Percentiles rank a stretch among this genome's conserved stretches.
phyloP scores from a whole-genome alignment of 257 asterid genomes.

The Rehmannia glutinosa region DNA sequence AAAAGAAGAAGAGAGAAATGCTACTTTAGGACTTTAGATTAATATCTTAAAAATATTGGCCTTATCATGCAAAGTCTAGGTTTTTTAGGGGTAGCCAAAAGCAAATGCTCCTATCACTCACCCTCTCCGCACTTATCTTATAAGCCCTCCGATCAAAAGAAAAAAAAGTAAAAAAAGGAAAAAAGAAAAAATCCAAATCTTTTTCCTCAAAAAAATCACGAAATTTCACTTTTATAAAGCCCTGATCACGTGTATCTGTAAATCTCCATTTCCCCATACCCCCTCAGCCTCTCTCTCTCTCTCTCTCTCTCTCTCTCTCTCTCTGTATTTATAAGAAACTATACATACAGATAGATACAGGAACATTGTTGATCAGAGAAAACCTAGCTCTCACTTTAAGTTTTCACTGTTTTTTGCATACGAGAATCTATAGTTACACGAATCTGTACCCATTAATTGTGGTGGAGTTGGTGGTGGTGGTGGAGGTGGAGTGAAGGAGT shows the following conservation, averaged over 20 bases:
- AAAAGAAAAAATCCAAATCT: slow-evolving; percentile 7
- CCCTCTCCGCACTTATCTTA: slow-evolving; percentile 24
- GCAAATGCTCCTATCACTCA: slow-evolving; percentile 34
- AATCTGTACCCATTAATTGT: slow-evolving; percentile 1
- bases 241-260: slow-evolving; percentile 26
- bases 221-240: slow-evolving; percentile 22
- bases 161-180: neutral
- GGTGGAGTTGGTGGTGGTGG: slow-evolving; percentile 28
- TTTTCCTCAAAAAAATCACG: neutral
- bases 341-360: slow-evolving; percentile 23
- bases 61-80: slow-evolving; percentile 13
- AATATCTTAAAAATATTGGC: neutral
- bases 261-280: slow-evolving; percentile 12
- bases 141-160: neutral
- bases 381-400: slow-evolving; percentile 19
- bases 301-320: slow-evolving; percentile 9
- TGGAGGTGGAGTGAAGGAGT: slow-evolving; percentile 35
- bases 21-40: no score
- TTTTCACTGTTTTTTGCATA: neutral
- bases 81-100: slow-evolving; percentile 12
- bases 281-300: neutral
- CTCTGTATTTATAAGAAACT: slow-evolving; percentile 18
- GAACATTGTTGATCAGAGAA: slow-evolving; percentile 27
- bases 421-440: neutral
- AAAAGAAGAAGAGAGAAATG: no score